Conservation (phyloP, 2,329 filamentous ascomycete species). For the Fusarium keratoplasticum region DNA sequence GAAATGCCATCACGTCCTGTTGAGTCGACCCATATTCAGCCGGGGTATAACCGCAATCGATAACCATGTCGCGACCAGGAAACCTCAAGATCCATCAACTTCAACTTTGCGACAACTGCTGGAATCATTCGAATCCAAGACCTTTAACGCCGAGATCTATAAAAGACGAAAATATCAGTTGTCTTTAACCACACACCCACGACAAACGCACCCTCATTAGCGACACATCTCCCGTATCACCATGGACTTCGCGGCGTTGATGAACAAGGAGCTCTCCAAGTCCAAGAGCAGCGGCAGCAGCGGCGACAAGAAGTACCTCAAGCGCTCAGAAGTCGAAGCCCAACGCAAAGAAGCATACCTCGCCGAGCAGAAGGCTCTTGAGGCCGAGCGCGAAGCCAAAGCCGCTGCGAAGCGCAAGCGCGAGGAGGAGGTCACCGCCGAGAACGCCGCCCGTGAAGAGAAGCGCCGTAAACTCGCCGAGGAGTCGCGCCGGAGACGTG, state of each 20-base stretch:
- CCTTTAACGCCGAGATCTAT: not conserved
- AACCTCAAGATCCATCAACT: conserved; percentile 1
- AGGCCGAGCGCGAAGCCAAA: conserved; percentile 76
- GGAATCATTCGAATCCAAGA: not conserved
- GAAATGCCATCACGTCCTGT: not conserved
- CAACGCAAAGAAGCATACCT: conserved; percentile 83
- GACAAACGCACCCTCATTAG: not conserved
- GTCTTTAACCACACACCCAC: too few species aligned
- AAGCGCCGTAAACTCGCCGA: conserved; percentile 86
- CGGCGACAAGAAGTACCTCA: conserved; percentile 79
- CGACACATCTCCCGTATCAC: conserved; percentile 36
- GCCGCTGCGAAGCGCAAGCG: conserved; percentile 84
- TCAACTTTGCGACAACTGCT: conserved; percentile 24
- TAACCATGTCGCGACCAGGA: conserved; percentile 19
- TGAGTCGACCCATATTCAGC: conserved; percentile 21
- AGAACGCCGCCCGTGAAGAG: conserved; percentile 78
- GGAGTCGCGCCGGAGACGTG: conserved; percentile 75
- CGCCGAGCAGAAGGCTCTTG: conserved; percentile 81
- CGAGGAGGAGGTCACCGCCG: conserved; percentile 84
- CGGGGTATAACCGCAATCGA: conserved; percentile 42
- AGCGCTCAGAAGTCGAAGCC: conserved; percentile 87
- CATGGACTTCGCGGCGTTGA: conserved; percentile 97
- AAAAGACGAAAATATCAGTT: not conserved
- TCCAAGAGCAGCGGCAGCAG: conserved; percentile 66
- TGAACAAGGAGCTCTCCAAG: conserved; percentile 93